phyloP scores from a whole-genome alignment of 2,329 filamentous ascomycete genomes.

The Laburnicola sp. region DNA sequence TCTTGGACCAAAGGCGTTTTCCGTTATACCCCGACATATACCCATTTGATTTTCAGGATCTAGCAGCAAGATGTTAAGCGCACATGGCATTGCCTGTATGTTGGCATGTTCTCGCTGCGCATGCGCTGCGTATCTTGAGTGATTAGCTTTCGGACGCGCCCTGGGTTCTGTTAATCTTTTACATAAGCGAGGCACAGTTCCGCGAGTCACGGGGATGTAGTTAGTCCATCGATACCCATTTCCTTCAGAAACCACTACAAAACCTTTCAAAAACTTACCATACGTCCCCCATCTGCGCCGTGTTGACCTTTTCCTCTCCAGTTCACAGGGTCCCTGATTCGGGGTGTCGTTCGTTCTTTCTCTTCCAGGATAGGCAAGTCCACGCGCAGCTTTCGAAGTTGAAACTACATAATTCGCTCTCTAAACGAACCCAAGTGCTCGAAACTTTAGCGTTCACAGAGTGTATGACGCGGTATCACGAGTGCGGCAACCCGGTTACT shows the following conservation, averaged over 20 bases:
- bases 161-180: too few relatives aligned
- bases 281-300: neutral
- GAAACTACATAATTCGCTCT: neutral
- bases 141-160: too few relatives aligned
- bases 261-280: neutral
- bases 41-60: neutral
- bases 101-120: neutral
- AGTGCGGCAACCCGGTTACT: neutral
- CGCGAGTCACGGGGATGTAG: too few relatives aligned
- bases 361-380: neutral
- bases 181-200: too few relatives aligned
- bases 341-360: neutral
- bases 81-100: neutral
- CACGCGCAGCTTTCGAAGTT: neutral
- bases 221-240: neutral
- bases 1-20: neutral
- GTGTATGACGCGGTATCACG: neutral
- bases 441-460: neutral
- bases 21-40: constrained; percentile 4
- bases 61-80: neutral
- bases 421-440: neutral
- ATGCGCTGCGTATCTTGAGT: neutral
- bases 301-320: neutral
- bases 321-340: neutral
- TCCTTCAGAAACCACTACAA: neutral